Evolutionary conservation across 2,329 filamentous ascomycete genomes (phyloP).

Genomic region (Xylaria digitata): DNA sequence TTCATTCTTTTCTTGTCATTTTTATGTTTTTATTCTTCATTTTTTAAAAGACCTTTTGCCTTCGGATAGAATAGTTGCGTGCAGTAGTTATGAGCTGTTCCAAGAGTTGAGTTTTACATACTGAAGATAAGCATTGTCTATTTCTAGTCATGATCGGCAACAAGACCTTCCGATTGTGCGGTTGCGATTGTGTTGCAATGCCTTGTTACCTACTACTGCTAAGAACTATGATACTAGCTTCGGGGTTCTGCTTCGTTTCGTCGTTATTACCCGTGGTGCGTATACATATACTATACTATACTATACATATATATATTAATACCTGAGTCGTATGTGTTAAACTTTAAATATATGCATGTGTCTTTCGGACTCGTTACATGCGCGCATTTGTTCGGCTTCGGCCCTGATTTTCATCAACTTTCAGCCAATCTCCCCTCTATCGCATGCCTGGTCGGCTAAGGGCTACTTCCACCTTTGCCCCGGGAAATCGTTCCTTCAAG

Average conservation of each 20-base stretch:
- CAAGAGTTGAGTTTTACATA: slow-evolving; percentile 4
- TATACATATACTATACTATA: too few species aligned
- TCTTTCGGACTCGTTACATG: slow-evolving; percentile 1
- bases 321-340: slow-evolving; percentile 30
- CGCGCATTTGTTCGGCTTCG: slow-evolving; percentile 5
- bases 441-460: neutral
- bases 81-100: slow-evolving; percentile 1
- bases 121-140: slow-evolving; percentile 21
- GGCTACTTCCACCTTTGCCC: neutral
- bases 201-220: neutral
- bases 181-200: slow-evolving; percentile 14
- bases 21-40: too few species aligned
- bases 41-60: too few species aligned
- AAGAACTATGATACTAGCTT: slow-evolving; percentile 3
- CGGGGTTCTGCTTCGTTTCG: neutral
- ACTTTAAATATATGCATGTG: slow-evolving; percentile 16
- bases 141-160: slow-evolving; percentile 25
- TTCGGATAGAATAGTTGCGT: neutral
- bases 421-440: neutral
- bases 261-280: slow-evolving; percentile 18
- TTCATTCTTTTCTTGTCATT: too few species aligned
- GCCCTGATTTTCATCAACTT: slow-evolving; percentile 1
- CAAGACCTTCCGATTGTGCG: slow-evolving; percentile 27
- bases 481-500: neutral
- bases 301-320: too few species aligned